These are phyloP conservation scores for Coffea canephora DNA, from an alignment of 257 asterid species.

Conservation along the genomic window DNA sequence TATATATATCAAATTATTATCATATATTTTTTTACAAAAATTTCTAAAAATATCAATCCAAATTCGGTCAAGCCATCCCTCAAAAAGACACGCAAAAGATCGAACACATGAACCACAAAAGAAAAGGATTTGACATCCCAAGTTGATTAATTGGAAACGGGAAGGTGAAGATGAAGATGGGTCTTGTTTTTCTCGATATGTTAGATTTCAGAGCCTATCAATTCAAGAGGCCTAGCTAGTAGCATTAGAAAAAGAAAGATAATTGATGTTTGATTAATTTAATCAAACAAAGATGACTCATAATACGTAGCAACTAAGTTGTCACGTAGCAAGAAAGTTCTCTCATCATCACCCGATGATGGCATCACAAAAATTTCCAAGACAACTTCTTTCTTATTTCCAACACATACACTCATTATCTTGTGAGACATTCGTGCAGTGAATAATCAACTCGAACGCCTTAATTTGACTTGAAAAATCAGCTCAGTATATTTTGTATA, in stretches of 20 bases:
- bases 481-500: not conserved
- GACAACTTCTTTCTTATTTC: constrained; percentile 4
- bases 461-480: not conserved
- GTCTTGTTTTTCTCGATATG: not conserved
- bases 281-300: not conserved
- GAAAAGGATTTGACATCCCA: not conserved
- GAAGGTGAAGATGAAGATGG: not conserved
- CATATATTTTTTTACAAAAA: too few species aligned
- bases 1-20: too few species aligned
- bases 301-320: not conserved
- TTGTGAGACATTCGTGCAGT: constrained; percentile 7
- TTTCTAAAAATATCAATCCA: too few species aligned
- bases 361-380: not conserved
- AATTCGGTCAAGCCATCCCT: too few species aligned
- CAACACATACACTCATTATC: not conserved
- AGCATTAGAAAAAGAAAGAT: not conserved
- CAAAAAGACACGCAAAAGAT: not conserved
- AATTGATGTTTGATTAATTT: not conserved
- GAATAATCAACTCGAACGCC: not conserved
- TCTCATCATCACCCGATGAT: constrained; percentile 19
- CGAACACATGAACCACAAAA: too few species aligned
- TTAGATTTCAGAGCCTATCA: not conserved
- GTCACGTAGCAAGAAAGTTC: constrained; percentile 13
- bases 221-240: not conserved
- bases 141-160: not conserved